phyloP scores from a whole-genome alignment of 139 green algal genomes.

The Klebsormidium nitens region DNA sequence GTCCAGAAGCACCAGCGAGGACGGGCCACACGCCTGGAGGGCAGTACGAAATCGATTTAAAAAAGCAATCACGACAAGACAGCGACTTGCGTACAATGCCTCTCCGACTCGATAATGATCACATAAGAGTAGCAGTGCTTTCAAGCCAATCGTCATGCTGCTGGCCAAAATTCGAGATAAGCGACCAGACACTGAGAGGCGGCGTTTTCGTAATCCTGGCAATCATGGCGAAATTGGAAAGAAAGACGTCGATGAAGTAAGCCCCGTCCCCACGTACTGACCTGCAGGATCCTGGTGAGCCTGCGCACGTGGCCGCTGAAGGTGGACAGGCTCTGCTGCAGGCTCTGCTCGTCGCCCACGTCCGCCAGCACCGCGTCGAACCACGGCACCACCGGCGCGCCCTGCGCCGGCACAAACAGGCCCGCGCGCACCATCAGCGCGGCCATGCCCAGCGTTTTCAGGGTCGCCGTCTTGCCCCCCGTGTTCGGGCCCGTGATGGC shows the following conservation, averaged over 20 bases:
- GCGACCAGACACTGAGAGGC: no score
- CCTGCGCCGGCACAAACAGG: conserved; percentile 59
- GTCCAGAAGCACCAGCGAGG: conserved; percentile 39
- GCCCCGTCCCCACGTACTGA: no score
- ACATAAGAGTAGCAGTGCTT: no score
- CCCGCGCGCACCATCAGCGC: conserved; percentile 72
- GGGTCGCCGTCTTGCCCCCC: conserved; percentile 86
- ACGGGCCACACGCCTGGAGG: background rate
- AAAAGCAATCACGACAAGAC: no score
- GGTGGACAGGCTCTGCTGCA: conserved; percentile 47
- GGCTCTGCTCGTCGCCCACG: conserved; percentile 40
- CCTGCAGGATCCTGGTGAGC: conserved; percentile 29
- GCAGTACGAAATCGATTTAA: no score
- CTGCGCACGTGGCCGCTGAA: conserved; percentile 41
- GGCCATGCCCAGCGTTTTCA: conserved; percentile 83
- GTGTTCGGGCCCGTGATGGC: conserved; percentile 85
- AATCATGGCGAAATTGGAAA: no score
- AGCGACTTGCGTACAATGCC: no score
- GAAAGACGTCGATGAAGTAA: no score
- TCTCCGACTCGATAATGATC: no score
- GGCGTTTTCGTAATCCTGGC: no score
- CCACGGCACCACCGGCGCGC: conserved; percentile 16
- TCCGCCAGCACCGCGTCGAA: conserved; percentile 26
- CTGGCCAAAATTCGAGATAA: no score
- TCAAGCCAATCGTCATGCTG: no score